Evolutionary conservation across 2,329 filamentous ascomycete species (phyloP), one percentile per base, ranked within the genome.

Genomic region (Ophiostoma piceae): DNA sequence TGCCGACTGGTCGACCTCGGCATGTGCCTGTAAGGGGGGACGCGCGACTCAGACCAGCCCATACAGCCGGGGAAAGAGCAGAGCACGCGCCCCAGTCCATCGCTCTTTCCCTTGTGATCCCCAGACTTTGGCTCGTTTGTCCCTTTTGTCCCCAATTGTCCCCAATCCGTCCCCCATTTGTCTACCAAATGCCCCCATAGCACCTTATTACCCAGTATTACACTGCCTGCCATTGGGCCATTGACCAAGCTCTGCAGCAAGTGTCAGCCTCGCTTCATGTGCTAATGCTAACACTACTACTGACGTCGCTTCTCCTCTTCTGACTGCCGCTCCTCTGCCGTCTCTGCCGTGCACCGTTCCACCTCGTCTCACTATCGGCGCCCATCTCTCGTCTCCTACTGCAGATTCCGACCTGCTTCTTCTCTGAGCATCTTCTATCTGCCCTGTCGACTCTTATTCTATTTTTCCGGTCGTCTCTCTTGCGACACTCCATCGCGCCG

Each of bases 101-200:
- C 22, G 57, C 57, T 29, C 57, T 62, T 68, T 68, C 68, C 66
- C 69, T 67, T 54, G 67, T 71, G 69, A 68, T 69, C 64, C 66
- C 47, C 65, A 66, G 65, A 26, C 12, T 66, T 29, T 43, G 8
- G 1, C 37, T 22, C 41, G 1, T 43, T 43, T 43, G 39, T 43
- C 39, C 11, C 39, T 43, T 43, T 43, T 12, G 41, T 41, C 41
- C 41, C n/a, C 47, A 5, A 35, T 35, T 35, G 26, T 29, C 26
- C 26, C 26, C 26, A 29, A 29, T 29, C 26, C 26, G 26, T 29
- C 26, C 41, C n/a, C 47, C 35, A 35, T 35, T 35, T 35, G 35
- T 35, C 16, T n/a, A 16, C 16, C n/a, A 6, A 29, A 19, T 14
- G 7, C 54, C 22, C n/a, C 19, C 54, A 29, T 9, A 60, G 22